Percentiles rank a stretch among this genome's conserved stretches.
Conservation (phyloP, 768 basidiomycete genomes). For the Coprinopsis cinerea region DNA sequence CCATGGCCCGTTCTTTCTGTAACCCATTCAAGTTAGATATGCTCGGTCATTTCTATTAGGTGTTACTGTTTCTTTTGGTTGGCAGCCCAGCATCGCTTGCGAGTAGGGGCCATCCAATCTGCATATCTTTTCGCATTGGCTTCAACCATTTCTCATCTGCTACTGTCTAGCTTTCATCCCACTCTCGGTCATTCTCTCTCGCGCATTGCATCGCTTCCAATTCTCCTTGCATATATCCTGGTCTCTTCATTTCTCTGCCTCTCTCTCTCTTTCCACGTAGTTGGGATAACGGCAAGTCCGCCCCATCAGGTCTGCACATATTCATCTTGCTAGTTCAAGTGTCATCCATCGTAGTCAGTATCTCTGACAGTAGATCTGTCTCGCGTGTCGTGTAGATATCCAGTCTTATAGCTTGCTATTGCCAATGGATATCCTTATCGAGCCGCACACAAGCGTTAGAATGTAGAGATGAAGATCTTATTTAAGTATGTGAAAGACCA, state of each 20-base stretch:
- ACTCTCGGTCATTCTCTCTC: background rate
- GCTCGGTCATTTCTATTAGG: too few relatives aligned
- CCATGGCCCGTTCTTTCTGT: background rate
- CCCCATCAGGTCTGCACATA: background rate
- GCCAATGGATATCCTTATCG: too few relatives aligned
- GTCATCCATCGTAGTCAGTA: background rate
- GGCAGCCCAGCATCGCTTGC: background rate
- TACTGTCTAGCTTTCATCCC: background rate
- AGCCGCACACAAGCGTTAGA: too few relatives aligned
- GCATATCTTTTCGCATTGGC: background rate
- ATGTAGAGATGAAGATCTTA: too few relatives aligned
- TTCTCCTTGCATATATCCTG: too few relatives aligned
- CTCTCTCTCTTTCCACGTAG: background rate
- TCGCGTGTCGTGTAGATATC: too few relatives aligned
- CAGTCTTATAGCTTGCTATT: too few relatives aligned
- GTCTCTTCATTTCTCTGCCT: conserved; percentile 1
- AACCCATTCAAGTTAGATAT: too few relatives aligned
- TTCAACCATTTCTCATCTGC: background rate
- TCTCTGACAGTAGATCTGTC: too few relatives aligned
- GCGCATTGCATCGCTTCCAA: background rate
- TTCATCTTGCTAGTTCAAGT: background rate
- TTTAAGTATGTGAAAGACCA: too few relatives aligned
- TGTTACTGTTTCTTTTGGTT: background rate
- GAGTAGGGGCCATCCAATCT: background rate
- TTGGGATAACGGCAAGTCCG: background rate